Evolutionary conservation across 768 basidiomycete species (phyloP), one percentile per base, ranked within the genome.

Genomic region (Sarcodon aspratus): DNA sequence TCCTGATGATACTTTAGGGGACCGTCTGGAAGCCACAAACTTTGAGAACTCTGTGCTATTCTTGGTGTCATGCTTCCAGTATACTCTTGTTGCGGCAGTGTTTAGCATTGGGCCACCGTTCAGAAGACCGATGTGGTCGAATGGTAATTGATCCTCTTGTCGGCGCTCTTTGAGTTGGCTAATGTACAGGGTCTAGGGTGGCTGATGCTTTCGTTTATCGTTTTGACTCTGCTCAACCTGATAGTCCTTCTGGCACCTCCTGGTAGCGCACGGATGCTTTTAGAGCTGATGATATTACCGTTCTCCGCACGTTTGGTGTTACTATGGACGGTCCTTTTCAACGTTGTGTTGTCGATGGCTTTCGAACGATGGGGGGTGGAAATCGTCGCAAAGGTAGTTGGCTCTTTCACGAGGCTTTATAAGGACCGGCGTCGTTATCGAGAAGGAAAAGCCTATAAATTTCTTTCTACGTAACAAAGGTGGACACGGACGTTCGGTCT

Each of bases 101-200:
- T 99, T 98, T 69, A 95, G 90, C 62, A 96, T 98, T 55, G 96
- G 96, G 0, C 94, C 94, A 3, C 96, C 96, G 4, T 99, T 95
- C 64, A 79, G 96, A 45, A 86, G 89, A 64, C 76, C 92, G 21
- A 88, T 98, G 75, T 92, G 86, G 79, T 89, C 93, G 12, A 99
- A 99, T 60, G 79, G 94, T 94, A 60, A 49, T 80, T 61, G 40
- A 47, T 53, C 48, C 27, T 42, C 47, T 33, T 43, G 17, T 38
- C 15, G 31, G 38, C 36, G 8, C n/a, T 35, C 36, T 35, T 9
- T 11, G 17, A 17, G 33, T 33, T 42, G 43, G 36, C n/a, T 45
- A 38, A 27, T 36, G 44, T 50, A 15, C 18, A 44, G 44, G 33
- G 37, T 36, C 36, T 58, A 95, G 91, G 75, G 34, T 82, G 82